A percentile compares a stretch with the other conserved stretches of the same genome.
phyloP scores from a whole-genome alignment of 345 rosid species.

The Cochlearia excelsa region DNA sequence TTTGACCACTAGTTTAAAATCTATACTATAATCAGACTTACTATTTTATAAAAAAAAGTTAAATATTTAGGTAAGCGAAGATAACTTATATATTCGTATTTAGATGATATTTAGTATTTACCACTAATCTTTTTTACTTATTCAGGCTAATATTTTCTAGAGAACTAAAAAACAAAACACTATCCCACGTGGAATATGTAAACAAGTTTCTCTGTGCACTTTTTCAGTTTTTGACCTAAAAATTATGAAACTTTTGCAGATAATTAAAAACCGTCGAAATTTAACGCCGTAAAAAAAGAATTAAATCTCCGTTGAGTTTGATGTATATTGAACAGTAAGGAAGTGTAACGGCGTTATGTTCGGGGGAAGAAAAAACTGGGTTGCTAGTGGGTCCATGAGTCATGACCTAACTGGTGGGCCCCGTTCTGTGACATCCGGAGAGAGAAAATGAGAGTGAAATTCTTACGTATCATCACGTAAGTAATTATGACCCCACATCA shows the following conservation, averaged over 20 bases:
- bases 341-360: slow-evolving; percentile 30
- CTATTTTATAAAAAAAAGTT: not conserved
- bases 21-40: not conserved
- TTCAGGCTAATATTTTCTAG: not conserved
- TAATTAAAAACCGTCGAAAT: not conserved
- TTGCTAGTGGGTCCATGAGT: slow-evolving; percentile 16
- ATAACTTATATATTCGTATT: slow-evolving; percentile 13
- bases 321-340: not conserved
- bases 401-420: slow-evolving; percentile 30
- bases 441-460: no score
- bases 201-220: slow-evolving; percentile 31
- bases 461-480: no score
- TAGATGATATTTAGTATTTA: not conserved
- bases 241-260: no score
- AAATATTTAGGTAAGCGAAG: slow-evolving; percentile 18
- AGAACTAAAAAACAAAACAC: not conserved
- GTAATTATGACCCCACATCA: no score
- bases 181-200: slow-evolving; percentile 34
- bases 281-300: slow-evolving; percentile 31
- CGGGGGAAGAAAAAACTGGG: slow-evolving; percentile 30
- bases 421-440: not conserved
- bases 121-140: not conserved
- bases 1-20: not conserved
- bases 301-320: slow-evolving; percentile 21
- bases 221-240: slow-evolving; percentile 19